Evolutionary conservation across 306 rosid genomes (phyloP), one percentile per base, ranked within the genome.

Genomic region (Neltuma alba): DNA sequence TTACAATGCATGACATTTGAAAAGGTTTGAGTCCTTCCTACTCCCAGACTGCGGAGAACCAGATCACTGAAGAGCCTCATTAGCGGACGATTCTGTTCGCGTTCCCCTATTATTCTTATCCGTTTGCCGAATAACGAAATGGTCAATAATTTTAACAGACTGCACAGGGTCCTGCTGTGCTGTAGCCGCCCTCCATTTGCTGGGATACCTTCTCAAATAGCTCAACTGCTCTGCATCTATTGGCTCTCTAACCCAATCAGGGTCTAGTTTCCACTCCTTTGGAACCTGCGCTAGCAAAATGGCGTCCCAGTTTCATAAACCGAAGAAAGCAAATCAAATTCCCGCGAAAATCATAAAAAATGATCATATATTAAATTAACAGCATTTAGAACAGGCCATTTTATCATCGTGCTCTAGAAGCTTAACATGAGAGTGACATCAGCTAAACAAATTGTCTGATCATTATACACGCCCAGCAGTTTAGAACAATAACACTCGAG

Each of bases 71-170:
- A 67, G 85, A 85, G 87, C 76, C 40, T 80, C 92, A 27, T 86
- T 84, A 62, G 80, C 16, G 11, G 63, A 15, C 33, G 63, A 62
- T 21, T 25, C 23, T 40, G 75, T 71, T 65, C 34, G 84, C 52
- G 70, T 61, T 61, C 38, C 85, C 55, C 23, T 6, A 45, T 78
- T 86, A 70, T 82, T 65, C 45, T 63, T 87, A 33, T 81, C 91
- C 6, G 88, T 84, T 78, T 75, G 86, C 72, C 55, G 79, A 75
- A 91, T 91, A 66, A 90, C 87, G 55, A 96, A 93, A 52, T 88
- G 96, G 75, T 96, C 98, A 41, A 96, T 97, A 79, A 96, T 85
- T 85, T 89, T 96, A 78, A 96, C 99, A 0, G 97, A 84, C 21
- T 89, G 87, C 28, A 93, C 75, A 14, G 99, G 98, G 76, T 93